Evolutionary conservation across 805 yeast species (phyloP).

Genomic region (Yueomyces sinensis): DNA sequence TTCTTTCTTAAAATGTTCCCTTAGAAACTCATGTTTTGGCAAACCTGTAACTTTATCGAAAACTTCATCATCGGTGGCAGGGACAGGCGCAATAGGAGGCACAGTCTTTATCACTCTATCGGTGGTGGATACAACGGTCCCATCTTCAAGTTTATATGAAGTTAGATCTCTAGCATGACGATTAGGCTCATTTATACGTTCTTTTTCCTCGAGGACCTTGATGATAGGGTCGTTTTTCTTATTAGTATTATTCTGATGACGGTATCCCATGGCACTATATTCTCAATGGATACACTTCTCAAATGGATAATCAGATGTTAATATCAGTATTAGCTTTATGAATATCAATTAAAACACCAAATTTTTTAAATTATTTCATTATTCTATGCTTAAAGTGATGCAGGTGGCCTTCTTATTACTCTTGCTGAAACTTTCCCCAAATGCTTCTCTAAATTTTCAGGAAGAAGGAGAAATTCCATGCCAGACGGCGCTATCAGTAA

Average conservation of each 20-base stretch:
- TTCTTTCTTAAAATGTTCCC: slow-evolving; percentile 62
- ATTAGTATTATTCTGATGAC: not conserved
- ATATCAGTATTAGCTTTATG: too few relatives aligned
- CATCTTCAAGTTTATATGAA: slow-evolving; percentile 37
- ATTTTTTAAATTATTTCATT: too few relatives aligned
- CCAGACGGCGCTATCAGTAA: too few relatives aligned
- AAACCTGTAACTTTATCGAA: slow-evolving; percentile 43
- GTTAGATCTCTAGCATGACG: slow-evolving; percentile 23
- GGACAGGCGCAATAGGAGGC: slow-evolving; percentile 48
- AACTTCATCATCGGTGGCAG: slow-evolving; percentile 57
- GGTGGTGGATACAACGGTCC: slow-evolving; percentile 33
- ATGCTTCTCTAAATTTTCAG: too few relatives aligned
- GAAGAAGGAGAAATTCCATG: too few relatives aligned
- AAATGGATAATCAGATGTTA: too few relatives aligned
- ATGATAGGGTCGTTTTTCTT: not conserved
- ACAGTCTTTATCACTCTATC: slow-evolving; percentile 41
- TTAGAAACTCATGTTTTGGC: slow-evolving; percentile 62
- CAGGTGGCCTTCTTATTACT: too few relatives aligned
- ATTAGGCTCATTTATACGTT: not conserved
- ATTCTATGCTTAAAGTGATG: too few relatives aligned
- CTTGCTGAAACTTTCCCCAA: too few relatives aligned
- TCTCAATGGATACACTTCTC: too few relatives aligned
- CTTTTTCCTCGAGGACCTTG: not conserved
- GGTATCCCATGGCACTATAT: not conserved
- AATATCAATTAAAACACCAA: too few relatives aligned